Percentiles rank a stretch among this genome's conserved stretches.
These are phyloP conservation scores for Microthlaspi erraticum DNA, from an alignment of 345 rosid species.

Conservation along the genomic window DNA sequence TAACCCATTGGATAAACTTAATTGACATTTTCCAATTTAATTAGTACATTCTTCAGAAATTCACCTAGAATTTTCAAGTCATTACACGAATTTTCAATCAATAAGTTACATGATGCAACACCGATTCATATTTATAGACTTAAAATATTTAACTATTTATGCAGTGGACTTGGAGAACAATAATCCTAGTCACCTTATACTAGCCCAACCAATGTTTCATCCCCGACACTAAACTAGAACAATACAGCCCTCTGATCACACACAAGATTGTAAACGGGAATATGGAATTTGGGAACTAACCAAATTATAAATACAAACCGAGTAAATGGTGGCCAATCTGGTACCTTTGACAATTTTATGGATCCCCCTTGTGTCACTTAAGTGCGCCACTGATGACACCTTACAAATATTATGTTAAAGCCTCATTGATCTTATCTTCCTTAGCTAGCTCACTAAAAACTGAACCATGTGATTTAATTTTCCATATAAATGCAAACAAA, in stretches of 20 bases:
- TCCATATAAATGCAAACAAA: not conserved
- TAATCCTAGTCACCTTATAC: not conserved
- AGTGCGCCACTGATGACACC: not conserved
- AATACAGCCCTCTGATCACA: not conserved
- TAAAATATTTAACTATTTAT: no score
- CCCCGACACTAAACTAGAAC: not conserved
- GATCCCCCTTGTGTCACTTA: not conserved
- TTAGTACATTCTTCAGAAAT: no score
- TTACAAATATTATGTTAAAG: not conserved
- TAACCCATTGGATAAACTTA: no score
- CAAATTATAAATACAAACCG: not conserved
- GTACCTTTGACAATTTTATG: not conserved
- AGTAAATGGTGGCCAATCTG: not conserved
- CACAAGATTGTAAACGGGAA: not conserved
- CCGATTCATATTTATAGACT: not conserved
- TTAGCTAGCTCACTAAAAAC: not conserved
- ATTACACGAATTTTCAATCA: no score
- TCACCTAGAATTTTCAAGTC: no score
- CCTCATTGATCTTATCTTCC: not conserved
- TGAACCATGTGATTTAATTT: not conserved
- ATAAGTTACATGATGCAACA: no score
- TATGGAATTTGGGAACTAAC: not conserved
- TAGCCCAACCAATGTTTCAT: not conserved
- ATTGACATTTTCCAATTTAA: no score
- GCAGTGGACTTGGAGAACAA: conserved; percentile 3